Evolutionary conservation across 2,329 filamentous ascomycete species (phyloP), one percentile per base, ranked within the genome.

Genomic region (Chrysoporthe deuterocubensis): DNA sequence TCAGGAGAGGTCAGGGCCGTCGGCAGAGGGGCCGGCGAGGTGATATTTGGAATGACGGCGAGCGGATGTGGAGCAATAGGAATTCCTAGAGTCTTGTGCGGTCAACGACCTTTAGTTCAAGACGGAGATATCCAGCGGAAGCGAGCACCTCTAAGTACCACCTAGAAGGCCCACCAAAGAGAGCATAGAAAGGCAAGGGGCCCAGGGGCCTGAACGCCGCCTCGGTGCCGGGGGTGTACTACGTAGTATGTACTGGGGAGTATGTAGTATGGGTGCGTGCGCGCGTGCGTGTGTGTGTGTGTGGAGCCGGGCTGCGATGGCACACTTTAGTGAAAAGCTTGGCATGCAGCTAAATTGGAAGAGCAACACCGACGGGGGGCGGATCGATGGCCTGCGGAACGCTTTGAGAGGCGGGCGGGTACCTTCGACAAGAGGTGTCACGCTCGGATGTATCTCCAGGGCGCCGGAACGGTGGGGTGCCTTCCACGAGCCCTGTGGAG

Each of bases 311-410:
- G 57, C 58, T 68, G 62, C 57, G 59, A 70, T 65, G 66, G 59
- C 60, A 63, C 68, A 64, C 62, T 61, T 63, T 68, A 65, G 66
- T 62, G 58, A 46, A 70, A 70, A 68, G 68, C 68, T 68, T 68
- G 68, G 66, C 68, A 65, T 68, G 66, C 64, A 66, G 62, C 67
- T 68, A 56, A 57, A 40, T 2, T 64, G 56, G 26, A 50, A n/a
- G 34, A 60, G 56, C 9, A 60, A 42, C 34, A 32, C 32, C 13
- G 56, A 60, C 54, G 56, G 63, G 63, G 43, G 54, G 32, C 13
- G 32, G 60, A 61, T 56, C 57, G 62, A 63, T 52, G 60, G 67
- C 43, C 57, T 57, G 54, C 60, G 65, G 68, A 69, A 67, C 61
- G 42, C 65, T 65, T 65, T 18, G 44, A 46, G 52, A 37, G 26